A percentile compares a stretch with the other conserved stretches of the same genome.
Evolutionary conservation across 768 basidiomycete species (phyloP).

Genomic region (Suillus occidentalis): DNA sequence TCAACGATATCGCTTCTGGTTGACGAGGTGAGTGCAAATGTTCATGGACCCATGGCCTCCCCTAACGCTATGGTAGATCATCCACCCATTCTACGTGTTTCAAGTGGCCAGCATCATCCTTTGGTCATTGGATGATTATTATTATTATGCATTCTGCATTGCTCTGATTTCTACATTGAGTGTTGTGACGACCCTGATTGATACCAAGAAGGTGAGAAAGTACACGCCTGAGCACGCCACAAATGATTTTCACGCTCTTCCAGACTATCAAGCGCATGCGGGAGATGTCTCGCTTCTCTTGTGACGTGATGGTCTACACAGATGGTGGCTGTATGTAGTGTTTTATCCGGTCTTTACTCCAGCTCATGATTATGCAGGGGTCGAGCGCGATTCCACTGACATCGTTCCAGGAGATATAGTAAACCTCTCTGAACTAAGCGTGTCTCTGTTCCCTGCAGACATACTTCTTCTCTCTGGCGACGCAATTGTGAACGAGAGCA

Average conservation of each 20-base stretch:
- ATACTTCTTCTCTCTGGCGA: conserved; percentile 92
- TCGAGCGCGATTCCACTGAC: conserved; percentile 65
- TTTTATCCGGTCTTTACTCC: conserved; percentile 1
- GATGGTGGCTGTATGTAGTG: conserved; percentile 66
- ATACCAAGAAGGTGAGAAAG: conserved; percentile 77
- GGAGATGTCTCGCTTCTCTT: conserved; percentile 91
- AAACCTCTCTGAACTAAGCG: conserved; percentile 74
- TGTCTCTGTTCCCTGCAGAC: conserved; percentile 83
- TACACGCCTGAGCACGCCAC: neutral
- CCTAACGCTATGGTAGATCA: conserved; percentile 50
- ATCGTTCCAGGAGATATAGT: conserved; percentile 93
- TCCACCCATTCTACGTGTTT: conserved; percentile 98
- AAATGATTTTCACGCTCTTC: conserved; percentile 9
- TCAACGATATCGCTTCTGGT: conserved; percentile 73
- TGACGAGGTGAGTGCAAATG: conserved; percentile 70
- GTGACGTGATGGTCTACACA: conserved; percentile 67
- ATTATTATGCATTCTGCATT: conserved; percentile 97
- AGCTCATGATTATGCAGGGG: conserved; percentile 49
- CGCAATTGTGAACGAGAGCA: conserved; percentile 97
- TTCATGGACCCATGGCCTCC: neutral
- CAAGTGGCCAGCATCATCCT: conserved; percentile 93
- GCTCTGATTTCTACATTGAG: conserved; percentile 86
- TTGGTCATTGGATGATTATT: conserved; percentile 95
- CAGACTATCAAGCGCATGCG: conserved; percentile 93
- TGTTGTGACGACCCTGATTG: conserved; percentile 82